Conservation (phyloP, 768 basidiomycete genomes). For the Kwoniella dendrophila region DNA sequence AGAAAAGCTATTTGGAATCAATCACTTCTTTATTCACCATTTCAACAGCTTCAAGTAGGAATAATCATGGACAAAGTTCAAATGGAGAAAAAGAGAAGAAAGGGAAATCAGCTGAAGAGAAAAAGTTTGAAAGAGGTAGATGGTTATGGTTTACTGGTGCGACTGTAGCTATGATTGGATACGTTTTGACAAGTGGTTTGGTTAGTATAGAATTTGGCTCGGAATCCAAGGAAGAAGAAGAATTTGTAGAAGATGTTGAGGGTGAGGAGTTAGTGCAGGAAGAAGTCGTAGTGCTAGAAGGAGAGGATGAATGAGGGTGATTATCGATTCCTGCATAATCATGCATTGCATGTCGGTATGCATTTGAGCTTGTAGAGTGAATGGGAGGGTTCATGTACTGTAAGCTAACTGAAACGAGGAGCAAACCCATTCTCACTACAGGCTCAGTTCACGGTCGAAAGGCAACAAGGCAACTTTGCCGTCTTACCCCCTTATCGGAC, state of each 20-base stretch:
- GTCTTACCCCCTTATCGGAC: too few species aligned
- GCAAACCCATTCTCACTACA: too few species aligned
- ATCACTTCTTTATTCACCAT: slow-evolving; percentile 3
- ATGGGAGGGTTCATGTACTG: too few species aligned
- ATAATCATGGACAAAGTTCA: not conserved
- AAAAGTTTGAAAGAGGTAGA: slow-evolving; percentile 43
- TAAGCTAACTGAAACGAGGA: too few species aligned
- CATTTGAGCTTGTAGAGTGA: too few species aligned
- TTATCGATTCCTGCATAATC: too few species aligned
- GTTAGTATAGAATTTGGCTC: slow-evolving; percentile 35
- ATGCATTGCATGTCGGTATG: too few species aligned
- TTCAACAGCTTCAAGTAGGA: not conserved
- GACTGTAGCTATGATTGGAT: slow-evolving; percentile 40
- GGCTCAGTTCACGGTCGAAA: too few species aligned
- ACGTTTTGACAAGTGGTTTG: slow-evolving; percentile 45
- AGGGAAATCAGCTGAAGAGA: slow-evolving; percentile 27
- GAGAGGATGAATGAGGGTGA: too few species aligned
- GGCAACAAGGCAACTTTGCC: too few species aligned
- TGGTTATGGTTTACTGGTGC: slow-evolving; percentile 49
- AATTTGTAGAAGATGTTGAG: slow-evolving; percentile 25
- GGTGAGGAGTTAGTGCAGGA: not conserved
- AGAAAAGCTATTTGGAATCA: slow-evolving; percentile 2
- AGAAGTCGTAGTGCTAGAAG: slow-evolving; percentile 8
- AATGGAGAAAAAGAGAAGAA: slow-evolving; percentile 10
- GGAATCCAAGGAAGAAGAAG: slow-evolving; percentile 7